Base-by-base conservation (phyloP, 2,329 filamentous ascomycete species). In the Didymellaceae sp. region DNA sequence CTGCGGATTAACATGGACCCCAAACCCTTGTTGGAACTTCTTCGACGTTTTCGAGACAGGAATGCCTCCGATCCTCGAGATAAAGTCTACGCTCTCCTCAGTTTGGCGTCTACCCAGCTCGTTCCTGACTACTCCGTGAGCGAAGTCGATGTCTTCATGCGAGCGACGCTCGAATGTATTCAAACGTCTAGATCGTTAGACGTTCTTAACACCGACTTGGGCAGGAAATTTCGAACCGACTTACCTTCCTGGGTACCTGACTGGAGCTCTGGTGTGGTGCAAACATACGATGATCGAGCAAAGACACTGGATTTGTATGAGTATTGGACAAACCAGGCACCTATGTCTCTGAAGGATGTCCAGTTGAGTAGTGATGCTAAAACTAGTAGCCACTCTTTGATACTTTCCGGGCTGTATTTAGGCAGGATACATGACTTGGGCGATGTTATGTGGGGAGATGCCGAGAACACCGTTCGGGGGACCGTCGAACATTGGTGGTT, bases 231-330 rank as follows among this genome's bases (percentile, higher is more conserved):
- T 28, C 25, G 59, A 5, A 18, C 40, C 6, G 54, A 62, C 30
- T 13, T 65, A 20, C 59, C 61, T 6, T 60, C 54, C 1, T 65
- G 59, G 60, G 63, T 59, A 4, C 58, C 62, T 0, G 57, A 65
- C 33, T 66, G 57, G 61, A 39, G 44, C n/a, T n/a, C n/a, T n/a
- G n/a, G n/a, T n/a, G n/a, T n/a, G n/a, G n/a, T n/a, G n/a, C n/a
- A n/a, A n/a, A n/a, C n/a, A n/a, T n/a, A n/a, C n/a, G n/a, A n/a
- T n/a, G n/a, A n/a, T n/a, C n/a, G n/a, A n/a, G n/a, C n/a, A n/a
- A n/a, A n/a, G n/a, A n/a, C n/a, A n/a, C n/a, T n/a, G n/a, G n/a
- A n/a, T n/a, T n/a, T n/a, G n/a, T n/a, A n/a, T n/a, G n/a, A n/a
- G n/a, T n/a, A n/a, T n/a, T n/a, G n/a, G n/a, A n/a, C n/a, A n/a